A percentile compares a stretch with the other conserved stretches of the same genome.
phyloP scores from a whole-genome alignment of 345 rosid genomes.

The Fremontodendron californicum region DNA sequence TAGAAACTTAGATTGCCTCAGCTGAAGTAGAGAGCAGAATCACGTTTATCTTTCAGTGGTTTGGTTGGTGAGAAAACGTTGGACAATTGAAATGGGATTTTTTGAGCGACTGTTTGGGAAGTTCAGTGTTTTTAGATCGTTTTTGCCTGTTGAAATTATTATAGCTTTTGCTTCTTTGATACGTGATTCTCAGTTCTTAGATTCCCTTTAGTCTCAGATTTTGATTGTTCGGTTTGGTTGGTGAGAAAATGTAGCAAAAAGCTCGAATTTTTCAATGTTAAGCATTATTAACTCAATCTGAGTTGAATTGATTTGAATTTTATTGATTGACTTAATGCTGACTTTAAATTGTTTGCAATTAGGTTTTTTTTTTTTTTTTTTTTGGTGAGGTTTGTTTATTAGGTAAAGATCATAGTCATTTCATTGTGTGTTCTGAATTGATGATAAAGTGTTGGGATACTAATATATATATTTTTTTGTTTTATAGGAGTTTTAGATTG shows the following conservation, averaged over 20 bases:
- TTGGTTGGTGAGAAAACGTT: constrained; percentile 21
- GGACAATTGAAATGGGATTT: constrained; percentile 1
- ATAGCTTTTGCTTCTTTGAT: neutral
- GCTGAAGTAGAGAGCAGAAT: no score
- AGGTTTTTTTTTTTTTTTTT: neutral
- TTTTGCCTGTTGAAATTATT: constrained; percentile 4
- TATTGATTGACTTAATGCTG: neutral
- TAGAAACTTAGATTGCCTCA: no score
- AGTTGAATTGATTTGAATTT: neutral
- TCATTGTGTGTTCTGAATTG: neutral
- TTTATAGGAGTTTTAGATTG: neutral
- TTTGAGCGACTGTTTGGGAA: neutral
- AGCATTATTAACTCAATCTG: neutral
- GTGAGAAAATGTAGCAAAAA: constrained; percentile 7
- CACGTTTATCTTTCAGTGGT: constrained; percentile 6
- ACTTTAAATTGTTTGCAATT: neutral
- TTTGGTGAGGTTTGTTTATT: no score
- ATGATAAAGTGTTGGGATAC: neutral
- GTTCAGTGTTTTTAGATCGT: constrained; percentile 8
- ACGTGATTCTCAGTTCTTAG: neutral
- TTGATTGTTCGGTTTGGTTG: constrained; percentile 6
- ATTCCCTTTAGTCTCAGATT: neutral
- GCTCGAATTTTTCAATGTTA: neutral
- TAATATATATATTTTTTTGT: neutral
- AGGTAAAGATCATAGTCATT: neutral